Evolutionary conservation across 495 filamentous ascomycete species (phyloP), one percentile per base, ranked within the genome.

Genomic region (Talaromyces trachyspermus): DNA sequence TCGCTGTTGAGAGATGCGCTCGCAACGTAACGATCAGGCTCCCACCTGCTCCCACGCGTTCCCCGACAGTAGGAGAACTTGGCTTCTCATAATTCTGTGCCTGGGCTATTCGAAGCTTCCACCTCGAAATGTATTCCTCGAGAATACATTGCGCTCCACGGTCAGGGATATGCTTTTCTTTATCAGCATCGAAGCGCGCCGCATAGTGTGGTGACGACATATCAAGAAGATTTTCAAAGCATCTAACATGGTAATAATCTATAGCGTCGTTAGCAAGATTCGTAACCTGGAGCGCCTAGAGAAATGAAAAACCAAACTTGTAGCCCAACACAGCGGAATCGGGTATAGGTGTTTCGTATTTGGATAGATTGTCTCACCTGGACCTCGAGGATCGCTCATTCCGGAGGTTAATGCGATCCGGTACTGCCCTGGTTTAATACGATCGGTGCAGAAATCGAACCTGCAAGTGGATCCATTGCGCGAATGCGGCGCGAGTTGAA

Each of bases 191-290:
- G 19, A 46, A 46, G 43, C 43, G 43, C 7, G 43, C 43, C 11
- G 14, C 29, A 12, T 46, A 37, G n/a, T 46, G 29, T 24, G 19
- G 18, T 6, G 29, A 46, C 14, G 29, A 46, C 19, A 46, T 36
- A 23, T 37, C 3, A 37, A 46, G 29, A 37, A 46, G 30, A 36
- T 46, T 9, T 37, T 46, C 29, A 25, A 46, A 37, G 24, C 29
- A 46, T 23, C 12, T 22, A 46, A 46, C 29, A 37, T 46, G 29
- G 30, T 46, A 46, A 32, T 35, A 46, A 36, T 37, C 29, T 46
- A 37, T 30, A 18, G 43, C 30, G 23, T 19, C 9, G 12, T 43
- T 43, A 43, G 40, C 40, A 17, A 17, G 25, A 46, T 46, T 46
- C 35, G 19, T 33, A 46, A n/a, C n/a, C n/a, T n/a, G n/a, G n/a